These are phyloP conservation scores for Saccharum spontaneum DNA, from an alignment of 176 grass and related monocot species.

Conservation along the genomic window DNA sequence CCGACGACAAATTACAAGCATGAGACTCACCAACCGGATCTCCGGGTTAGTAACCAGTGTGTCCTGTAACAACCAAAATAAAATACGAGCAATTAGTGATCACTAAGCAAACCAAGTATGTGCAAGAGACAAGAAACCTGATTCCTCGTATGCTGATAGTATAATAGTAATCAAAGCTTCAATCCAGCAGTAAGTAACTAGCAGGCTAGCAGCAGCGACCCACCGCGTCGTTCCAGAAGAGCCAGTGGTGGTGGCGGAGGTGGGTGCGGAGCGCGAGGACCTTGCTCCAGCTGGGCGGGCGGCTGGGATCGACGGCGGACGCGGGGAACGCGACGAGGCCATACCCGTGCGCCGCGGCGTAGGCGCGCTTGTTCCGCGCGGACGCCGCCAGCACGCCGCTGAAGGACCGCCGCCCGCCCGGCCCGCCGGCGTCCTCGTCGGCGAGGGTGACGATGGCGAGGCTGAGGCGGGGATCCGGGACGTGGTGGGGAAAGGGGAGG, in stretches of 20 bases:
- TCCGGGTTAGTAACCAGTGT: constrained; percentile 69
- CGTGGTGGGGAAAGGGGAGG: not conserved
- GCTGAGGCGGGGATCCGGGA: not conserved
- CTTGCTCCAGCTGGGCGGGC: constrained; percentile 91
- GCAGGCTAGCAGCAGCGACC: not conserved
- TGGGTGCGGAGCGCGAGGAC: constrained; percentile 56
- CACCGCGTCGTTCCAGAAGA: constrained; percentile 96
- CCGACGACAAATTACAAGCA: not conserved
- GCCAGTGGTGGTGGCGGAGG: constrained; percentile 69
- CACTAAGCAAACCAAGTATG: not conserved
- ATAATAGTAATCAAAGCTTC: not conserved
- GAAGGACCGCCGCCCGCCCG: constrained; percentile 50
- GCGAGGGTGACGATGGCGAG: constrained; percentile 74
- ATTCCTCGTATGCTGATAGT: not conserved
- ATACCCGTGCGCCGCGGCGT: constrained; percentile 58
- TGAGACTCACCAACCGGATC: constrained; percentile 58
- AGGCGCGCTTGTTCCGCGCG: constrained; percentile 58
- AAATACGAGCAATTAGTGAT: not conserved
- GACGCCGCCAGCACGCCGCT: constrained; percentile 52
- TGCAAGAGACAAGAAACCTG: not conserved
- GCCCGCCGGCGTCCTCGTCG: constrained; percentile 41
- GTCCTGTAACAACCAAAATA: constrained; percentile 46
- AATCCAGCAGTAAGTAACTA: not conserved
- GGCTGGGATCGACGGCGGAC: constrained; percentile 46
- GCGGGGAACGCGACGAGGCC: constrained; percentile 40